Conservation (phyloP, 2,329 filamentous ascomycete genomes). For the Ascomycota sp. region DNA sequence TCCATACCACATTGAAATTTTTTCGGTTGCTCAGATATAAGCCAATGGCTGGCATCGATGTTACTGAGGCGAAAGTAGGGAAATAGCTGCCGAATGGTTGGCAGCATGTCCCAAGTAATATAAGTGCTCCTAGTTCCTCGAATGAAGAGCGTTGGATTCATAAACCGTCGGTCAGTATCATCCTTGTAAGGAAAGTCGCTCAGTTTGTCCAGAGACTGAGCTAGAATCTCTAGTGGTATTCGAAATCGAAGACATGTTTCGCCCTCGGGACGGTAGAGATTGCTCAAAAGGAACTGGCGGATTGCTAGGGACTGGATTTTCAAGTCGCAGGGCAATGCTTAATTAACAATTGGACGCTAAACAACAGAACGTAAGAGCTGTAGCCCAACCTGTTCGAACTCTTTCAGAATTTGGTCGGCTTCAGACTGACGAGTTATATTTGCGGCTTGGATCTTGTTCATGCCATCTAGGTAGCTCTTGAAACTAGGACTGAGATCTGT, state of each 20-base stretch:
- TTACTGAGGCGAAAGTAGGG: constrained; percentile 52
- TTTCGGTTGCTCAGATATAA: constrained; percentile 72
- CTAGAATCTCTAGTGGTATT: constrained; percentile 53
- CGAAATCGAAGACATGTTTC: constrained; percentile 45
- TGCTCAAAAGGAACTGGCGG: constrained; percentile 79
- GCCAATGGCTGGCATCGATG: constrained; percentile 65
- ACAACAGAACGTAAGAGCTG: background rate
- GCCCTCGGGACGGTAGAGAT: constrained; percentile 37
- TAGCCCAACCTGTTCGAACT: constrained; percentile 40
- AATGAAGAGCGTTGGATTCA: constrained; percentile 62
- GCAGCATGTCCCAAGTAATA: constrained; percentile 57
- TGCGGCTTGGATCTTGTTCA: constrained; percentile 57
- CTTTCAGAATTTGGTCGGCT: constrained; percentile 55
- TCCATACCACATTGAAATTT: constrained; percentile 47
- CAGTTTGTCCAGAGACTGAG: constrained; percentile 45
- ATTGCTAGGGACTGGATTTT: constrained; percentile 36
- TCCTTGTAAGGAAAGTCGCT: constrained; percentile 75
- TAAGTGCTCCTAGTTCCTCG: constrained; percentile 57
- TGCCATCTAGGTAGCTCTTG: constrained; percentile 56
- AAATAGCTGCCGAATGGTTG: constrained; percentile 64
- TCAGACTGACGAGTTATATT: constrained; percentile 47
- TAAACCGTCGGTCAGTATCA: constrained; percentile 43
- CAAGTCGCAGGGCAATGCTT: background rate
- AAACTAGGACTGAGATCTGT: constrained; percentile 55
- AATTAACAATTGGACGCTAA: background rate